Evolutionary conservation across 345 rosid species (phyloP).

Genomic region (Citrus maxima): DNA sequence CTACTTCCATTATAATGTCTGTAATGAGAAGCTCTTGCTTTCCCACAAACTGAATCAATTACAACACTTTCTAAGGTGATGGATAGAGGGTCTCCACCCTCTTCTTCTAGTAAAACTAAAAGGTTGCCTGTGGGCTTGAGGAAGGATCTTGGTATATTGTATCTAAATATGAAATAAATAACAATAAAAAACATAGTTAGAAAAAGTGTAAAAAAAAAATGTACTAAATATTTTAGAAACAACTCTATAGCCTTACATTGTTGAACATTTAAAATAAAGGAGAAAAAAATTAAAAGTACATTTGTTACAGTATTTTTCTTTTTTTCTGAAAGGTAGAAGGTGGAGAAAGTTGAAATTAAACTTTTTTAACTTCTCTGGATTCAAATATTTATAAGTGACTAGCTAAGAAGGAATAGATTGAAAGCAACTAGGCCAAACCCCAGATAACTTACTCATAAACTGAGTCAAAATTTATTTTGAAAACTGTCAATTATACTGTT

Average conservation of each 20-base stretch:
- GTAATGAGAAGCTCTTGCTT: not conserved
- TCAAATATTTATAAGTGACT: too few relatives aligned
- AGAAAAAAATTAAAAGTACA: too few relatives aligned
- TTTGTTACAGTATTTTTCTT: too few relatives aligned
- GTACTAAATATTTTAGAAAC: not conserved
- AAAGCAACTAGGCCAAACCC: too few relatives aligned
- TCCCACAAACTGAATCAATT: not conserved
- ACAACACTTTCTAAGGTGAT: not conserved
- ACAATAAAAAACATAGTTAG: not conserved
- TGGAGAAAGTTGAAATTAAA: too few relatives aligned
- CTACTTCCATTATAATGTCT: not conserved
- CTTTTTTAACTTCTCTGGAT: too few relatives aligned
- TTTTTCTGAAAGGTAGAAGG: too few relatives aligned
- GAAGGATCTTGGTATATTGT: constrained; percentile 12
- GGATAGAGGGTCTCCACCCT: constrained; percentile 4
- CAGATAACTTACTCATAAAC: too few relatives aligned
- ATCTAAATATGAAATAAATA: not conserved
- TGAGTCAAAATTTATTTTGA: too few relatives aligned
- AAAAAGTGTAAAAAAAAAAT: not conserved
- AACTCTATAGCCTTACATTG: not conserved
- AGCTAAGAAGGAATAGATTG: too few relatives aligned
- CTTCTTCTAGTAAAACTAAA: constrained; percentile 10
- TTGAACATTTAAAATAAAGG: too few relatives aligned
- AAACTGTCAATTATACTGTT: too few relatives aligned
- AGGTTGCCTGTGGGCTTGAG: not conserved